Conservation (phyloP, 2,329 filamentous ascomycete genomes). For the Penicillium sp. region DNA sequence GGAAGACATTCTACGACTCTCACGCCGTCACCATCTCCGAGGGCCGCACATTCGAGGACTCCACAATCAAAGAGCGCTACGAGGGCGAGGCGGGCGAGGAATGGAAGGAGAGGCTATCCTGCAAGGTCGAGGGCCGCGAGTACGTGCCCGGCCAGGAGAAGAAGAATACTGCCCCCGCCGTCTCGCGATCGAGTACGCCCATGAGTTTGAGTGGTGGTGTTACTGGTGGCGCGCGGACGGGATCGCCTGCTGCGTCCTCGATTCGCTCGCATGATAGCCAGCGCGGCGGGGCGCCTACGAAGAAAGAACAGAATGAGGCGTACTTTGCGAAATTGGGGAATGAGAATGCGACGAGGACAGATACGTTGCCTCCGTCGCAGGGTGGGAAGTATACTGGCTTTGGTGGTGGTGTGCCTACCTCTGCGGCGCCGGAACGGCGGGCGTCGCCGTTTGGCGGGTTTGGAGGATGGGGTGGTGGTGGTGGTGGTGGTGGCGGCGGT, state of each 20-base stretch:
- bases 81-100: slow-evolving; percentile 89
- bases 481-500: slow-evolving; percentile 20
- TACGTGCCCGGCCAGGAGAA: slow-evolving; percentile 74
- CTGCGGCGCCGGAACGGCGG: slow-evolving; percentile 37
- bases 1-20: slow-evolving; percentile 82
- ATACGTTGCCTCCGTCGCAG: slow-evolving; percentile 77
- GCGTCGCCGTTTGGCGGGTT: slow-evolving; percentile 26
- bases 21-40: slow-evolving; percentile 67
- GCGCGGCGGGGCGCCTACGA: slow-evolving; percentile 47
- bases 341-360: slow-evolving; percentile 76
- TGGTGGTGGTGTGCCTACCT: slow-evolving; percentile 69
- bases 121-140: slow-evolving; percentile 83
- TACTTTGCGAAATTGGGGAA: slow-evolving; percentile 86
- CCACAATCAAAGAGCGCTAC: slow-evolving; percentile 87
- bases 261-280: slow-evolving; percentile 25
- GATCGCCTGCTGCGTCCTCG: slow-evolving; percentile 27
- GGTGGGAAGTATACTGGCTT: slow-evolving; percentile 93
- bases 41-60: slow-evolving; percentile 76
- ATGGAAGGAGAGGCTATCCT: slow-evolving; percentile 86
- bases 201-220: slow-evolving; percentile 16
- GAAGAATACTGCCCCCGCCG: slow-evolving; percentile 40
- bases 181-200: slow-evolving; percentile 32
- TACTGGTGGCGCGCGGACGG: slow-evolving; percentile 11
- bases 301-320: slow-evolving; percentile 72
- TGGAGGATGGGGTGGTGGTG: slow-evolving; percentile 19